A percentile compares a stretch with the other conserved stretches of the same genome.
phyloP scores from a whole-genome alignment of 1,284 basidiomycete species.

The Caloboletus firmus region DNA sequence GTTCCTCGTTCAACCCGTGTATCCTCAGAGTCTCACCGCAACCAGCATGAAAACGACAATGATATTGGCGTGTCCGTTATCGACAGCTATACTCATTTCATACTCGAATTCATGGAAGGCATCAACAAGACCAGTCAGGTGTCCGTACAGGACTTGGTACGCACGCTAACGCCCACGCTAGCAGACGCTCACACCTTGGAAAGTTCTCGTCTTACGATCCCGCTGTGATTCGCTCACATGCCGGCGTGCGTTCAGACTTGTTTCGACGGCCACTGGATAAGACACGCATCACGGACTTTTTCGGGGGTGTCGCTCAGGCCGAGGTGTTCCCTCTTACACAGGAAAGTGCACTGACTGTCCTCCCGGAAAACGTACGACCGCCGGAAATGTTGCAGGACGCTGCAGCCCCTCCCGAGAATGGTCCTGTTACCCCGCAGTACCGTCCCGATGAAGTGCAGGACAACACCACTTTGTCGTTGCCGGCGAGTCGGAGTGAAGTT shows the following conservation, averaged over 20 bases:
- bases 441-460: neutral
- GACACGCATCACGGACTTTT: slow-evolving; percentile 92
- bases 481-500: slow-evolving; percentile 1
- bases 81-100: slow-evolving; percentile 91
- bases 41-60: slow-evolving; percentile 85
- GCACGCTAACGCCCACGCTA: slow-evolving; percentile 29
- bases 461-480: neutral
- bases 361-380: neutral
- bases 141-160: slow-evolving; percentile 83
- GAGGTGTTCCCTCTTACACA: slow-evolving; percentile 48
- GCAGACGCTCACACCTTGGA: slow-evolving; percentile 3
- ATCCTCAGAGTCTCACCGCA: slow-evolving; percentile 11
- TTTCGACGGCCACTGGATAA: slow-evolving; percentile 68
- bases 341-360: neutral
- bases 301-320: slow-evolving; percentile 87
- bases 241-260: slow-evolving; percentile 85
- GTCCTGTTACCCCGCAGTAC: neutral
- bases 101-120: slow-evolving; percentile 88
- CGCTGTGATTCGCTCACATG: slow-evolving; percentile 75
- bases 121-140: slow-evolving; percentile 87
- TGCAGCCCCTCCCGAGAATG: neutral
- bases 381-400: neutral
- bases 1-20: slow-evolving; percentile 29
- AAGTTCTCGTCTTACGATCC: slow-evolving; percentile 84
- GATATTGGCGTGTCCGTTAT: slow-evolving; percentile 97